These are phyloP conservation scores for Acacia melanoxylon DNA, from an alignment of 306 rosid genomes.

Conservation along the genomic window DNA sequence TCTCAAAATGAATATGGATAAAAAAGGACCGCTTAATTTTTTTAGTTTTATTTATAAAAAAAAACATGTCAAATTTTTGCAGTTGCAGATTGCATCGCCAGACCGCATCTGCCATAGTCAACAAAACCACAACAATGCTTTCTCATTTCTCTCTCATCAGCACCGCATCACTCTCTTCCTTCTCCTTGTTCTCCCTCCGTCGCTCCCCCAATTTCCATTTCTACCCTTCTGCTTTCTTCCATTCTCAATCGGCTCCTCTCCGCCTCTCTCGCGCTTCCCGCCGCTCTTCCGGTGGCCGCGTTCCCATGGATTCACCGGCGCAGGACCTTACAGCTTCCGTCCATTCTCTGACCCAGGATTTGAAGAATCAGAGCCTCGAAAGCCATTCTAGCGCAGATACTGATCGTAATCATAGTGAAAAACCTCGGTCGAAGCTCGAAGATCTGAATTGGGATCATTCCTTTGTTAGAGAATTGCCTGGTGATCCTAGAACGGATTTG, in stretches of 20 bases:
- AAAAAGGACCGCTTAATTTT: background rate
- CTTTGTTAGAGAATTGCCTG: slow-evolving; percentile 66
- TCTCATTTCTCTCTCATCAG: slow-evolving; percentile 46
- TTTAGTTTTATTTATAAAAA: background rate
- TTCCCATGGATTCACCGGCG: slow-evolving; percentile 61
- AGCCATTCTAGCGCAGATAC: background rate
- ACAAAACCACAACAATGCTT: background rate
- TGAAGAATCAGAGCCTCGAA: slow-evolving; percentile 61
- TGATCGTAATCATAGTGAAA: background rate
- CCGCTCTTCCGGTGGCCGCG: slow-evolving; percentile 19
- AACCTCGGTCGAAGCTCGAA: slow-evolving; percentile 48
- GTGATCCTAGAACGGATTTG: slow-evolving; percentile 74
- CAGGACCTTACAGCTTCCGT: slow-evolving; percentile 50
- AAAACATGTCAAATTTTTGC: background rate
- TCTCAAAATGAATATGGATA: background rate
- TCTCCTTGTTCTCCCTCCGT: slow-evolving; percentile 32
- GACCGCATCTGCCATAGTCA: background rate
- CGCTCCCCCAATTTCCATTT: slow-evolving; percentile 40
- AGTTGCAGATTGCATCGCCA: background rate
- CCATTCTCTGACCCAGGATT: slow-evolving; percentile 64
- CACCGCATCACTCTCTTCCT: slow-evolving; percentile 29
- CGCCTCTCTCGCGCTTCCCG: slow-evolving; percentile 37
- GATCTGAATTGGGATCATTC: slow-evolving; percentile 95
- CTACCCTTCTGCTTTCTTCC: slow-evolving; percentile 16
- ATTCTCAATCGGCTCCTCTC: background rate